Evolutionary conservation across 2,329 filamentous ascomycete species (phyloP), one percentile per base, ranked within the genome.

Genomic region (Phaeosphaeriaceae sp.): DNA sequence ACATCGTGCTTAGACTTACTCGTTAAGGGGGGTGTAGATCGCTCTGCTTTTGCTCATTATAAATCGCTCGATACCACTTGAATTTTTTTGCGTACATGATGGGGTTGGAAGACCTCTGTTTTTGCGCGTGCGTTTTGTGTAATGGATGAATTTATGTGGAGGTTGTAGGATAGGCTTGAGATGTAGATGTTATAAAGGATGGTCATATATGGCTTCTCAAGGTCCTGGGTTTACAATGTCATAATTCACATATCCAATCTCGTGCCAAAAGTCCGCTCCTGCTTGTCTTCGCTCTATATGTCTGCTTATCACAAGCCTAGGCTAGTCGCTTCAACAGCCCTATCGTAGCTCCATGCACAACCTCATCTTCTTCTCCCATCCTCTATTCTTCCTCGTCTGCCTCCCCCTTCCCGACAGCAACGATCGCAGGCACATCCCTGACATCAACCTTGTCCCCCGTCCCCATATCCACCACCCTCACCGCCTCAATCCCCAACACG

Each of bases 371-470:
- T 11, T 36, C 31, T 36, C 13, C 31, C 31, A n/a, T n/a, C n/a
- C n/a, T n/a, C n/a, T 36, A 5, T 36, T 36, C 31, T 11, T 36
- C 31, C 13, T 36, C 31, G 9, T 36, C 31, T 36, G 7, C 31
- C 31, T 45, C 22, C 15, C 56, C 54, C 41, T 67, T 58, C 45
- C 69, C 67, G 15, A 69, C 58, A 19, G 73, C 73, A 36, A 92
- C 78, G 66, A 92, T 86, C 46, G 85, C 87, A 0, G 91, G 91
- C 62, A 95, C 73, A 60, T 94, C 89, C 59, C 86, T 84, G 54
- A 93, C 88, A 75, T 94, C 91, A 3, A 91, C 88, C 70, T 91
- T 89, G 78, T 93, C 90, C 69, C 91, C 88, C 33, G 86, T 90
- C 21, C 82, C 86, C 58, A 94, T 73, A 74, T 95, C 91, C 3